These are phyloP conservation scores for Hortiboletus flavorubellus DNA, from an alignment of 768 basidiomycete genomes.

Conservation along the genomic window DNA sequence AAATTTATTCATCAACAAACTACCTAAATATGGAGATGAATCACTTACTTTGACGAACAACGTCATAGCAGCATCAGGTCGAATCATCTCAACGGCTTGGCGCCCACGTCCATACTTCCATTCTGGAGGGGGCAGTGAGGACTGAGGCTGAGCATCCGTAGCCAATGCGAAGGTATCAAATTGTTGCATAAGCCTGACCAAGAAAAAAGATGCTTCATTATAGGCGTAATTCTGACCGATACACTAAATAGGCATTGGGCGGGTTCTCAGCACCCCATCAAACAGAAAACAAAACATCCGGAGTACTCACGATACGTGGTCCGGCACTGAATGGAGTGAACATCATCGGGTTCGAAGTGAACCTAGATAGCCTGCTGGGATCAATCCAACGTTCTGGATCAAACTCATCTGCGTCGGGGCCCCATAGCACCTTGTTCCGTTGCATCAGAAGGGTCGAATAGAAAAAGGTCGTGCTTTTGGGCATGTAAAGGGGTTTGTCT, in stretches of 20 bases:
- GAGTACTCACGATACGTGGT: slow-evolving; percentile 47
- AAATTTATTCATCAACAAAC: slow-evolving; percentile 1
- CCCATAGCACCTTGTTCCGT: slow-evolving; percentile 67
- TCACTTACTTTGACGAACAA: slow-evolving; percentile 59
- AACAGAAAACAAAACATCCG: not conserved
- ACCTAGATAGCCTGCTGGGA: slow-evolving; percentile 45
- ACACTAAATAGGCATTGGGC: slow-evolving; percentile 42
- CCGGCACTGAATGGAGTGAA: slow-evolving; percentile 75
- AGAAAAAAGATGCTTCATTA: slow-evolving; percentile 72
- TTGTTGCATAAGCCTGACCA: slow-evolving; percentile 62
- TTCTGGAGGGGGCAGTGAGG: slow-evolving; percentile 56
- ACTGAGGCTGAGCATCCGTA: slow-evolving; percentile 56
- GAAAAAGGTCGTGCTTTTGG: slow-evolving; percentile 52
- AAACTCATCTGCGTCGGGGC: slow-evolving; percentile 71
- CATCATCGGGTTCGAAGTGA: slow-evolving; percentile 61
- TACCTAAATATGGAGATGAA: slow-evolving; percentile 7
- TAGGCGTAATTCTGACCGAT: slow-evolving; percentile 73
- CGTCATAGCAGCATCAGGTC: slow-evolving; percentile 63
- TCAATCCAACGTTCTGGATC: slow-evolving; percentile 78
- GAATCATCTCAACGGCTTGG: slow-evolving; percentile 54
- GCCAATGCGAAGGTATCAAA: slow-evolving; percentile 60
- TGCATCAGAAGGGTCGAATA: slow-evolving; percentile 64
- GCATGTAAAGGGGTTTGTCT: slow-evolving; percentile 53
- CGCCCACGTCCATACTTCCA: slow-evolving; percentile 47
- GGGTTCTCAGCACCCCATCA: slow-evolving; percentile 12